These are phyloP conservation scores for Boletus coccyginus DNA, from an alignment of 768 basidiomycete genomes.

Conservation along the genomic window DNA sequence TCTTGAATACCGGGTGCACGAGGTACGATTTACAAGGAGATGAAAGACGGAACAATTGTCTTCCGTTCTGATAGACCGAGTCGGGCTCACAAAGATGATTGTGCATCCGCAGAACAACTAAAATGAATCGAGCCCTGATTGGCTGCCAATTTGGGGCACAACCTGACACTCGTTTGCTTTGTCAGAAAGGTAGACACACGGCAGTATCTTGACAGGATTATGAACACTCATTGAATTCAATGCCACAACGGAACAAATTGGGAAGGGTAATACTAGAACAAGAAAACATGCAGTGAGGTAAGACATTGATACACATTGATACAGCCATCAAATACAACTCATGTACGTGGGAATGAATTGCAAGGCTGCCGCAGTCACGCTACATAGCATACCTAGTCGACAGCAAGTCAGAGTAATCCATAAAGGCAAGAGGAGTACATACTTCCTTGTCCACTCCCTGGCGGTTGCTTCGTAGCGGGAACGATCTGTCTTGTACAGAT, in stretches of 20 bases:
- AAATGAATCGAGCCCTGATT: too few species aligned
- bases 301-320: conserved; percentile 34
- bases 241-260: conserved; percentile 17
- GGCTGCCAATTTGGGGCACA: too few species aligned
- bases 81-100: neutral
- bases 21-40: neutral
- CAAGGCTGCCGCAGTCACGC: conserved; percentile 24
- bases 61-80: neutral
- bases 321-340: conserved; percentile 33
- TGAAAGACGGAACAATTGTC: neutral
- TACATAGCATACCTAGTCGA: conserved; percentile 52
- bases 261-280: conserved; percentile 33
- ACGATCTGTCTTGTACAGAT: conserved; percentile 99
- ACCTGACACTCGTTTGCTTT: neutral
- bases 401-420: neutral
- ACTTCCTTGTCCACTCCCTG: conserved; percentile 99
- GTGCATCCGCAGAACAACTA: too few species aligned
- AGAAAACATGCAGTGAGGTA: conserved; percentile 29
- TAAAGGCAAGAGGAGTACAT: conserved; percentile 29
- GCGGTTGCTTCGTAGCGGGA: conserved; percentile 96
- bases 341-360: conserved; percentile 22
- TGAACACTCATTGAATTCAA: conserved; percentile 18
- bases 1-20: neutral
- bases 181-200: neutral
- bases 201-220: conserved; percentile 1